A percentile compares a stretch with the other conserved stretches of the same genome.
phyloP scores from a whole-genome alignment of 257 asterid species.

The Jaltomata sinuosa region DNA sequence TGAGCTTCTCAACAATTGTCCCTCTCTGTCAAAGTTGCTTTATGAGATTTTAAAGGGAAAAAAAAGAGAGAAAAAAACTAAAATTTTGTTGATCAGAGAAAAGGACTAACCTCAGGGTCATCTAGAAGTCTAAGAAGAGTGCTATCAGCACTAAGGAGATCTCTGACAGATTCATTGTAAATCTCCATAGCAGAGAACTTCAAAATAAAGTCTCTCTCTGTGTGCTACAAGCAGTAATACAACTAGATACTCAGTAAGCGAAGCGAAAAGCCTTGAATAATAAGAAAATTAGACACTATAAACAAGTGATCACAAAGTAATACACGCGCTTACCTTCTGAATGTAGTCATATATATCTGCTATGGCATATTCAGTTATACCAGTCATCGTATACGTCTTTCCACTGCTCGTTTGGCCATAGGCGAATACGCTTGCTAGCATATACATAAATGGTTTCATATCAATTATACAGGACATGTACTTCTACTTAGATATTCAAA shows the following conservation, averaged over 20 bases:
- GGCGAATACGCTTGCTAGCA: conserved; percentile 84
- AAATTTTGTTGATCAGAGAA: background rate
- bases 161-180: conserved; percentile 88
- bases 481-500: background rate
- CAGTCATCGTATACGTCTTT: conserved; percentile 91
- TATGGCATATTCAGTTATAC: conserved; percentile 81
- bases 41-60: background rate
- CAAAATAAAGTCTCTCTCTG: conserved; percentile 57
- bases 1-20: conserved; percentile 82
- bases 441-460: conserved; percentile 3
- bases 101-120: conserved; percentile 76
- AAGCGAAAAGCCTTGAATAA: background rate
- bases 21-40: conserved; percentile 50
- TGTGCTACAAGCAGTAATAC: conserved; percentile 43
- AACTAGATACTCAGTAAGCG: background rate
- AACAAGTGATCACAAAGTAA: background rate
- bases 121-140: conserved; percentile 82
- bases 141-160: conserved; percentile 63
- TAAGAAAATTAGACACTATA: background rate
- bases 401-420: conserved; percentile 99
- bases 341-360: conserved; percentile 72
- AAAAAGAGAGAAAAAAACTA: background rate
- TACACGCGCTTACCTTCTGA: conserved; percentile 41
- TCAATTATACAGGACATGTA: background rate
- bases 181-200: conserved; percentile 96